Conservation (phyloP, 345 rosid species). For the Acer saccharum region DNA sequence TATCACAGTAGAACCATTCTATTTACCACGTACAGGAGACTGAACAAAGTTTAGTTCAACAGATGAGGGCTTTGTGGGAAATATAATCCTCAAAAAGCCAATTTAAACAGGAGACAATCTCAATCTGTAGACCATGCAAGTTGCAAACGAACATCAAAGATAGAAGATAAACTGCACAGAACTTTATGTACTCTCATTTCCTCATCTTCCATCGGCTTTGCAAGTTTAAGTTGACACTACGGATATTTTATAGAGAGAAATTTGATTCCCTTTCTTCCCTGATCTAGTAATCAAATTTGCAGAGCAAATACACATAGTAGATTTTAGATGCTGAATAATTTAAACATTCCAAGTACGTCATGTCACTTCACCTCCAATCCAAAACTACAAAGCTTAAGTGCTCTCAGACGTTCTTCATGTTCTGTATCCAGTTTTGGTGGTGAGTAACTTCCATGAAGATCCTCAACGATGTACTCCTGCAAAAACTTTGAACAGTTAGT, state of each 20-base stretch:
- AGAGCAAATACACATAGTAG: constrained; percentile 6
- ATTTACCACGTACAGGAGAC: background rate
- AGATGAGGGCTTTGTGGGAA: background rate
- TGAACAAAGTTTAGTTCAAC: background rate
- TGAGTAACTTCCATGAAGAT: constrained; percentile 79
- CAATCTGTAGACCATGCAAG: background rate
- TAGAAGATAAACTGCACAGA: background rate
- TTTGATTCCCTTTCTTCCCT: background rate
- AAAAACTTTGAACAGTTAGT: background rate
- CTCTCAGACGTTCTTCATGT: constrained; percentile 71
- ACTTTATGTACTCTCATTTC: background rate
- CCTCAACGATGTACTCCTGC: constrained; percentile 89
- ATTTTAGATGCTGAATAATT: constrained; percentile 17
- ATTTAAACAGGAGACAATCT: background rate
- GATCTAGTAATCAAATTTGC: background rate
- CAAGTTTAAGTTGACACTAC: background rate
- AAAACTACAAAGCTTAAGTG: constrained; percentile 73
- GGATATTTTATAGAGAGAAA: background rate
- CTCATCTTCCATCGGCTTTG: background rate
- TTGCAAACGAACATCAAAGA: background rate
- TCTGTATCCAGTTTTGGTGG: constrained; percentile 84
- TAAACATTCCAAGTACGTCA: constrained; percentile 8
- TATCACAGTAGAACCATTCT: background rate
- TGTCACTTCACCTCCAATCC: background rate
- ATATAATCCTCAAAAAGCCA: background rate